phyloP scores from a whole-genome alignment of 2,329 filamentous ascomycete genomes.

The Penicillium paneum region DNA sequence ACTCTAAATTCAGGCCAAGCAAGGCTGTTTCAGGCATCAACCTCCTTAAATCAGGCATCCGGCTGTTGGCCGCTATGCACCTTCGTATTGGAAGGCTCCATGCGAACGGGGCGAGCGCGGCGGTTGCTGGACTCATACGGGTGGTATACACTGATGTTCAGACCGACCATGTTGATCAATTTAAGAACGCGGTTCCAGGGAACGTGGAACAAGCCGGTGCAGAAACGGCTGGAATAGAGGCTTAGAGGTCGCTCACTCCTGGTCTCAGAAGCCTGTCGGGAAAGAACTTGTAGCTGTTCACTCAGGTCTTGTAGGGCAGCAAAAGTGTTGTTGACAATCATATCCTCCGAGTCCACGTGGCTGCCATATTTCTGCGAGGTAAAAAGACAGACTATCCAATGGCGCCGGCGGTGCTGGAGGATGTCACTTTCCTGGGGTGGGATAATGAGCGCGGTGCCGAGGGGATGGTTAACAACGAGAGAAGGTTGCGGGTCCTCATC shows the following conservation, averaged over 20 bases:
- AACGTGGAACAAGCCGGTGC: slow-evolving; percentile 57
- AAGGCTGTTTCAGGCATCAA: no score
- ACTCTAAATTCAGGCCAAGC: no score
- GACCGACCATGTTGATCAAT: slow-evolving; percentile 41
- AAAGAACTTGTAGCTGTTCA: slow-evolving; percentile 31
- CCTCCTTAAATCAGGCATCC: no score
- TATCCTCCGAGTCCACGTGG: slow-evolving; percentile 34
- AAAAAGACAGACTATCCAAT: slow-evolving; percentile 60
- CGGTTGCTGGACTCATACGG: slow-evolving; percentile 13
- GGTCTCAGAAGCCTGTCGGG: background rate
- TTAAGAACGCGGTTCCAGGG: slow-evolving; percentile 51
- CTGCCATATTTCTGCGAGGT: slow-evolving; percentile 52
- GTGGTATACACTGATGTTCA: slow-evolving; percentile 36
- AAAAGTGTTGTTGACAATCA: slow-evolving; percentile 51
- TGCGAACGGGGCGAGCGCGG: background rate
- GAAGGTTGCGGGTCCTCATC: background rate
- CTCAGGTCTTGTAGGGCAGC: slow-evolving; percentile 51
- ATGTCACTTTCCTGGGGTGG: slow-evolving; percentile 45
- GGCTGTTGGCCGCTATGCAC: no score
- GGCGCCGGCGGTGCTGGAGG: slow-evolving; percentile 27
- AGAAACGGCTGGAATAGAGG: slow-evolving; percentile 55
- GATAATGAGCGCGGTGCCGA: slow-evolving; percentile 54
- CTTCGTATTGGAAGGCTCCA: background rate
- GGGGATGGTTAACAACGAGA: slow-evolving; percentile 24
- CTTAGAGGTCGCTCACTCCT: background rate